A percentile compares a stretch with the other conserved stretches of the same genome.
These are phyloP conservation scores for Stevia rebaudiana DNA, from an alignment of 140 eudicot genomes.

Conservation along the genomic window DNA sequence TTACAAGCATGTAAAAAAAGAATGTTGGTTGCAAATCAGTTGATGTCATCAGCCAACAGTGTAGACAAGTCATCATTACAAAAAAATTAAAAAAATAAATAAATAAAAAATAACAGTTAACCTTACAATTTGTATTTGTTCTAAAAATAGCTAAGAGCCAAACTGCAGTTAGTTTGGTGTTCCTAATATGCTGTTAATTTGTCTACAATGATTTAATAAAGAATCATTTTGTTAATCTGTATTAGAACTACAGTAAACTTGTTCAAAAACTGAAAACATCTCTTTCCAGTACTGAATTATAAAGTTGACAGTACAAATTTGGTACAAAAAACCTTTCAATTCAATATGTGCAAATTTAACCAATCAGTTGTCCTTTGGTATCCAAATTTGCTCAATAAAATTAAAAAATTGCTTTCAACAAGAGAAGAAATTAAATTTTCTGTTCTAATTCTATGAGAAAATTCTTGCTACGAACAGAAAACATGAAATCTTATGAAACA, in stretches of 20 bases:
- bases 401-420: too few relatives aligned
- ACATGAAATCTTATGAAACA: background rate
- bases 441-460: too few relatives aligned
- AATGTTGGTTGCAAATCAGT: background rate
- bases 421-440: too few relatives aligned
- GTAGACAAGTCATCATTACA: background rate
- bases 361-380: background rate
- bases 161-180: background rate
- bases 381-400: slow-evolving; percentile 2
- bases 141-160: background rate
- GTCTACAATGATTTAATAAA: background rate
- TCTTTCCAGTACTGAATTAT: background rate
- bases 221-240: background rate
- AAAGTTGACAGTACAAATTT: background rate
- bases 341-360: background rate
- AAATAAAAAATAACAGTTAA: too few relatives aligned
- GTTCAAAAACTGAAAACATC: background rate
- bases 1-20: background rate
- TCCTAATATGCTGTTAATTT: background rate
- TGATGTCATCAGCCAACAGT: background rate
- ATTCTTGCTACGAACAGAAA: background rate
- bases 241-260: background rate
- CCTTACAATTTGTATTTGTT: background rate
- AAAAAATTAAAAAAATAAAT: too few relatives aligned
- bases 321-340: background rate